Percentiles rank a stretch among this genome's conserved stretches.
Conservation (phyloP, 139 green algal species). For the Chlorella sorokiniana region DNA sequence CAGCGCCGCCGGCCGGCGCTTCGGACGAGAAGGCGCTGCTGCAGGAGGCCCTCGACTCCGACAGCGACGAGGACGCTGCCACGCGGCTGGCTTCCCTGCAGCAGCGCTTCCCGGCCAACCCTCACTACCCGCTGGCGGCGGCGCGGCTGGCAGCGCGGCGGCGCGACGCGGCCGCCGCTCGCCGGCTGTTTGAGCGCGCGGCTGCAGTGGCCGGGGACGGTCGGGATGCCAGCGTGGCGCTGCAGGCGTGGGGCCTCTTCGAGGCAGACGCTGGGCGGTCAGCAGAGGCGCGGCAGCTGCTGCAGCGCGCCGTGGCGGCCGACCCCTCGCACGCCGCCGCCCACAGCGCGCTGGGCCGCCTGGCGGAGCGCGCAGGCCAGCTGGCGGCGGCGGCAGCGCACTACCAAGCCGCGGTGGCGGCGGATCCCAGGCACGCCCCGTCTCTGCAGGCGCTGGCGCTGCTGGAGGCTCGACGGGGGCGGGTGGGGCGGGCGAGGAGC, state of each 20-base stretch:
- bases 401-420: neutral
- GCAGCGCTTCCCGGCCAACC: constrained; percentile 18
- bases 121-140: constrained; percentile 13
- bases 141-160: neutral
- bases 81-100: neutral
- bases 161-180: neutral
- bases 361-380: constrained; percentile 13
- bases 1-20: neutral
- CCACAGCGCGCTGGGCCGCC: neutral
- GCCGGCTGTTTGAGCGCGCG: neutral
- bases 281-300: constrained; percentile 40
- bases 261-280: constrained; percentile 14
- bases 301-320: constrained; percentile 37
- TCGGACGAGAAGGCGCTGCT: constrained; percentile 21
- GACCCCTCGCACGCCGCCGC: constrained; percentile 36
- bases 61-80: neutral
- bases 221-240: constrained; percentile 1
- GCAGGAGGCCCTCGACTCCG: constrained; percentile 5
- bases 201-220: neutral
- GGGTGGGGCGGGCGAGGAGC: constrained; percentile 26
- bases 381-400: neutral
- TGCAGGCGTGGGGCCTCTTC: constrained; percentile 31
- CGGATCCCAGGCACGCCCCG: constrained; percentile 1
- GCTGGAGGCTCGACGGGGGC: constrained; percentile 51
- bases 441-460: constrained; percentile 59